These are phyloP conservation scores for Przewalskia tangutica DNA, from an alignment of 257 asterid species.

Conservation along the genomic window DNA sequence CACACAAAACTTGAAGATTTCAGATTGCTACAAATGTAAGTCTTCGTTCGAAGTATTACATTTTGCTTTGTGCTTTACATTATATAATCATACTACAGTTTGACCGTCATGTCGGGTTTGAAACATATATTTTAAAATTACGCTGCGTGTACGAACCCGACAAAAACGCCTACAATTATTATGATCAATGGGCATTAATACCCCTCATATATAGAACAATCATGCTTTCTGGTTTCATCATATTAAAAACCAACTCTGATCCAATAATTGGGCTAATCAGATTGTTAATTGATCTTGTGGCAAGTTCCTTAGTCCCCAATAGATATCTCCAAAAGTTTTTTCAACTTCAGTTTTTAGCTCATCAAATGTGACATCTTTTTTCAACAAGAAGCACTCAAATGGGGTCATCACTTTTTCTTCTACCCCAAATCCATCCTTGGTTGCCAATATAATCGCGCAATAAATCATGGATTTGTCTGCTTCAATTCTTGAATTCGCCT, in stretches of 20 bases:
- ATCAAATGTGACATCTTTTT: slow-evolving; percentile 31
- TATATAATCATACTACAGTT: too few species aligned
- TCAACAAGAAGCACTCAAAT: slow-evolving; percentile 37
- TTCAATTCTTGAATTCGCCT: slow-evolving; percentile 7
- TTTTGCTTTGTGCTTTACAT: too few species aligned
- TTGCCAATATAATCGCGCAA: slow-evolving; percentile 30
- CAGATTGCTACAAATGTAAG: too few species aligned
- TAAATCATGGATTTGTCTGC: slow-evolving; percentile 22
- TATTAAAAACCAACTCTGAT: slow-evolving; percentile 45
- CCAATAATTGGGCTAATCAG: slow-evolving; percentile 22
- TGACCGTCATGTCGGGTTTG: too few species aligned
- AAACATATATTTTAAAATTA: too few species aligned
- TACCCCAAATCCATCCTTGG: neutral
- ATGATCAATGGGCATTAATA: slow-evolving; percentile 1
- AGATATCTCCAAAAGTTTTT: slow-evolving; percentile 47
- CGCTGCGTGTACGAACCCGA: too few species aligned
- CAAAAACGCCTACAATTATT: too few species aligned
- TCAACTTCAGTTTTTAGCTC: slow-evolving; percentile 56
- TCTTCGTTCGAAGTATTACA: too few species aligned
- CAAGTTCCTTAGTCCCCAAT: slow-evolving; percentile 39
- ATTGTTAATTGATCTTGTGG: slow-evolving; percentile 20
- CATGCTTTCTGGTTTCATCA: slow-evolving; percentile 37
- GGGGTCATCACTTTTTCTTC: slow-evolving; percentile 25
- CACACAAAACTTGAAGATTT: too few species aligned
- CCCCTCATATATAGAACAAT: slow-evolving; percentile 37